A percentile compares a stretch with the other conserved stretches of the same genome.
phyloP scores from a whole-genome alignment of 2,329 filamentous ascomycete species.

The Graphilbum fragrans region DNA sequence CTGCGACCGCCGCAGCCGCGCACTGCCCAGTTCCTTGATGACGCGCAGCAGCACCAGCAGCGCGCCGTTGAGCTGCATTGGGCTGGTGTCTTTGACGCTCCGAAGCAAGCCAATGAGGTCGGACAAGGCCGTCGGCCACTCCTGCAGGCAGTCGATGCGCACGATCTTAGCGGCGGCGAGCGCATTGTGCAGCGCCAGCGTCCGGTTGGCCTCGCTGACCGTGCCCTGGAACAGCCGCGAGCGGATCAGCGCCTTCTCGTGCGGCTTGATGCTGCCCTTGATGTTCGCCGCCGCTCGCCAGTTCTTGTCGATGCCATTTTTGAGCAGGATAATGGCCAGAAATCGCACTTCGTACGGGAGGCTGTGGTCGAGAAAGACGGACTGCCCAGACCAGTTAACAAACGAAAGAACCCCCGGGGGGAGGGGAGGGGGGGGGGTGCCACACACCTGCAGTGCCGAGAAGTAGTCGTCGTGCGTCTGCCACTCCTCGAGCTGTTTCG shows the following conservation, averaged over 20 bases:
- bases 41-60: conserved; percentile 72
- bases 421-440: no score
- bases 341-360: conserved; percentile 71
- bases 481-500: conserved; percentile 62
- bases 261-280: conserved; percentile 55
- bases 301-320: conserved; percentile 91
- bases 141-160: conserved; percentile 75
- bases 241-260: conserved; percentile 69
- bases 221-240: conserved; percentile 64
- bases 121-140: conserved; percentile 60
- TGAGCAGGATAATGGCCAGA: conserved; percentile 84
- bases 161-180: conserved; percentile 79
- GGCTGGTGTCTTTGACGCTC: conserved; percentile 38
- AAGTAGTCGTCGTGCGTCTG: conserved; percentile 56
- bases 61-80: conserved; percentile 53
- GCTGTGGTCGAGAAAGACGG: conserved; percentile 68
- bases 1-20: conserved; percentile 61
- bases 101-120: conserved; percentile 55
- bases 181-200: conserved; percentile 77
- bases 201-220: conserved; percentile 61
- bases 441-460: conserved; percentile 52
- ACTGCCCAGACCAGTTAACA: conserved; percentile 28
- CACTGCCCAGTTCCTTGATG: conserved; percentile 81
- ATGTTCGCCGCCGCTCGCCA: conserved; percentile 56
- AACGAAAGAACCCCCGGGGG: background rate